Evolutionary conservation across 2,329 filamentous ascomycete species (phyloP).

Genomic region (Pseudocercospora ulei): DNA sequence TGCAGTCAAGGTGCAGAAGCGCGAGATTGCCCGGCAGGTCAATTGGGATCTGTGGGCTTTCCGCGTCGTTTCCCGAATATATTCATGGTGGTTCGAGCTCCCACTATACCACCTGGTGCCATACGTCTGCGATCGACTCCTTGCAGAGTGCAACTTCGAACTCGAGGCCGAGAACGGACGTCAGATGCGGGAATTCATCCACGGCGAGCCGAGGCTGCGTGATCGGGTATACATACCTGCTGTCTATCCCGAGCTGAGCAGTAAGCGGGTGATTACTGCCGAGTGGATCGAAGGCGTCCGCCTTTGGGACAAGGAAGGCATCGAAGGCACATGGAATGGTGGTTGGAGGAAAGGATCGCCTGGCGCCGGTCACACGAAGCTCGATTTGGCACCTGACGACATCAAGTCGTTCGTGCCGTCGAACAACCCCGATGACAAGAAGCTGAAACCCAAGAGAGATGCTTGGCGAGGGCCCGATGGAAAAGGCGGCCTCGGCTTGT

Average conservation of each 20-base stretch:
- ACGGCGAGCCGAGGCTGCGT: constrained; percentile 62
- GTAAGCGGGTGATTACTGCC: constrained; percentile 75
- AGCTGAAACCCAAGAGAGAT: constrained; percentile 68
- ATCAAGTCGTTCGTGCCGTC: constrained; percentile 26
- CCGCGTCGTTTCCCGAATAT: constrained; percentile 73
- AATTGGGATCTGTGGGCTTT: constrained; percentile 95
- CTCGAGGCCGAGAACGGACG: constrained; percentile 85
- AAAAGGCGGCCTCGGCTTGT: constrained; percentile 73
- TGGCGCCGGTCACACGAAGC: constrained; percentile 58
- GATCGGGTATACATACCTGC: constrained; percentile 79
- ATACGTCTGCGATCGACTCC: constrained; percentile 83
- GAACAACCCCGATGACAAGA: constrained; percentile 47
- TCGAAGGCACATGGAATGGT: constrained; percentile 68
- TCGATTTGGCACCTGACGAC: constrained; percentile 44
- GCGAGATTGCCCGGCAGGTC: constrained; percentile 82
- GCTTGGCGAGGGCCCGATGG: constrained; percentile 64
- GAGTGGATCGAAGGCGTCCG: constrained; percentile 96
- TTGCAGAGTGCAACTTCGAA: constrained; percentile 86
- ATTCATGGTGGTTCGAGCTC: constrained; percentile 83
- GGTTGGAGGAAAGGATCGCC: constrained; percentile 66
- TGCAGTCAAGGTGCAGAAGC: constrained; percentile 92
- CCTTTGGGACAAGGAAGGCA: constrained; percentile 80
- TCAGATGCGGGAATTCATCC: constrained; percentile 68
- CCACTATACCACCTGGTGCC: constrained; percentile 84
- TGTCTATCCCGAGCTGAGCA: constrained; percentile 72